Evolutionary conservation across 2,329 filamentous ascomycete species (phyloP).

Genomic region (Fusarium sp.): DNA sequence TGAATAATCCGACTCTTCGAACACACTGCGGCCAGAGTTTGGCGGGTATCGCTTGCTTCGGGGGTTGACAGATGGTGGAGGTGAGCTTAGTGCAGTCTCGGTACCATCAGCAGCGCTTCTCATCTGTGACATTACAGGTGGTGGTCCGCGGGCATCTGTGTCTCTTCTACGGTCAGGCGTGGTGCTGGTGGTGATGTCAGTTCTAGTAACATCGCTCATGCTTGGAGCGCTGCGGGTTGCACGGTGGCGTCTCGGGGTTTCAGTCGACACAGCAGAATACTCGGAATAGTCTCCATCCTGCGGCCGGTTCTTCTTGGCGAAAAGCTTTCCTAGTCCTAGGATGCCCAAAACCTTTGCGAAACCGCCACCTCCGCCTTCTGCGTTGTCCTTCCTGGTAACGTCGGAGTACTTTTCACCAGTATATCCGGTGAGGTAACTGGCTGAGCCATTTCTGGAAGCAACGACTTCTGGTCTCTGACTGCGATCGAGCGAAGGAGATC

Average conservation of each 20-base stretch:
- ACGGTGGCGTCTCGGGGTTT: constrained; percentile 65
- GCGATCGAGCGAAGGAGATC: constrained; percentile 52
- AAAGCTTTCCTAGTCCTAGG: constrained; percentile 68
- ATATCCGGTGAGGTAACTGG: constrained; percentile 65
- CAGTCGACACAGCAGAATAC: constrained; percentile 71
- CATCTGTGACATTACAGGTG: constrained; percentile 56
- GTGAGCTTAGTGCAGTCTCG: constrained; percentile 51
- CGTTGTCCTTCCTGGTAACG: constrained; percentile 48
- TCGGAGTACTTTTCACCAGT: constrained; percentile 70
- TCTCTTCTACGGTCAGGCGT: constrained; percentile 50
- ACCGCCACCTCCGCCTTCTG: constrained; percentile 56
- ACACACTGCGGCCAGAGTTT: constrained; percentile 56
- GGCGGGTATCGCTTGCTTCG: constrained; percentile 59
- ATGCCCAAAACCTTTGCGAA: constrained; percentile 70
- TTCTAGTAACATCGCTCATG: constrained; percentile 56
- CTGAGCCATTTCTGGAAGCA: constrained; percentile 63
- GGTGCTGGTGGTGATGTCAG: constrained; percentile 43
- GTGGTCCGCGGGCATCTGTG: constrained; percentile 51
- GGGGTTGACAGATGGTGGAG: constrained; percentile 58
- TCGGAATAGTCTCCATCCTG: constrained; percentile 72
- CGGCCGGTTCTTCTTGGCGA: constrained; percentile 62
- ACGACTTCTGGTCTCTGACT: constrained; percentile 61
- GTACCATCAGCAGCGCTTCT: constrained; percentile 60
- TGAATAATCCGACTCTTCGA: constrained; percentile 67
- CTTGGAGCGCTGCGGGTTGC: constrained; percentile 54